These are phyloP conservation scores for Colletotrichum trifolii DNA, from an alignment of 2,329 filamentous ascomycete species.

Conservation along the genomic window DNA sequence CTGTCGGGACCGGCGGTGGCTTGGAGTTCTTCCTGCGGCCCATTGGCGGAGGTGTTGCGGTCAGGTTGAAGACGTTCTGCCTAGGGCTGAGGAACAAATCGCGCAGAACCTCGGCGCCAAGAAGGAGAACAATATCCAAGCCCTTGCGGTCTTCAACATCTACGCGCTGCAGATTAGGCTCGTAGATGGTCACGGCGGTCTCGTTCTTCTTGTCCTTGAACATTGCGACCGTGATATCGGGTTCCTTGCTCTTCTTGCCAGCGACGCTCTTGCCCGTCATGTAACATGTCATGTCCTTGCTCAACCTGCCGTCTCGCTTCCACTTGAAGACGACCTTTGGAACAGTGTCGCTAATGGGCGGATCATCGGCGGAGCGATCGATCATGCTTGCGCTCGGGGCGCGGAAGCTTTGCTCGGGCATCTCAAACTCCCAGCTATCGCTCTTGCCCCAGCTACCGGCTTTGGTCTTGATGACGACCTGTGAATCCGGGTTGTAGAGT, in stretches of 20 bases:
- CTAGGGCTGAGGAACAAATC: slow-evolving; percentile 74
- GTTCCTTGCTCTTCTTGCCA: slow-evolving; percentile 85
- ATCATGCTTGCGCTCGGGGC: slow-evolving; percentile 81
- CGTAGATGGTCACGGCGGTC: slow-evolving; percentile 81
- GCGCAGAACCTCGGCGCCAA: slow-evolving; percentile 72
- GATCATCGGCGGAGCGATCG: slow-evolving; percentile 72
- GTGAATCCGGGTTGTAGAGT: slow-evolving; percentile 93
- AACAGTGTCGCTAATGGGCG: slow-evolving; percentile 58
- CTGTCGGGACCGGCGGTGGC: slow-evolving; percentile 43
- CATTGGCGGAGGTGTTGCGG: slow-evolving; percentile 49
- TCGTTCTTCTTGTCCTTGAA: slow-evolving; percentile 78
- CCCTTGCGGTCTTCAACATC: slow-evolving; percentile 96
- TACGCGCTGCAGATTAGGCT: slow-evolving; percentile 89
- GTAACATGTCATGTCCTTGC: slow-evolving; percentile 89
- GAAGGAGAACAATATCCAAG: slow-evolving; percentile 81
- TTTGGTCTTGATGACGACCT: slow-evolving; percentile 76
- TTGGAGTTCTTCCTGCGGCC: slow-evolving; percentile 58
- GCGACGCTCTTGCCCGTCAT: slow-evolving; percentile 81
- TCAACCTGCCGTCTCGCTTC: slow-evolving; percentile 87
- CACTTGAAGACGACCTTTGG: slow-evolving; percentile 88
- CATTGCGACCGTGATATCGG: slow-evolving; percentile 93
- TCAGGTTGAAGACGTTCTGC: slow-evolving; percentile 82
- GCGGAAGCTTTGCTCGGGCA: slow-evolving; percentile 87
- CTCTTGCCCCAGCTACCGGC: slow-evolving; percentile 83
- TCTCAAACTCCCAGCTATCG: slow-evolving; percentile 90